A percentile compares a stretch with the other conserved stretches of the same genome.
phyloP scores from a whole-genome alignment of 257 asterid species.

The Plantago major region DNA sequence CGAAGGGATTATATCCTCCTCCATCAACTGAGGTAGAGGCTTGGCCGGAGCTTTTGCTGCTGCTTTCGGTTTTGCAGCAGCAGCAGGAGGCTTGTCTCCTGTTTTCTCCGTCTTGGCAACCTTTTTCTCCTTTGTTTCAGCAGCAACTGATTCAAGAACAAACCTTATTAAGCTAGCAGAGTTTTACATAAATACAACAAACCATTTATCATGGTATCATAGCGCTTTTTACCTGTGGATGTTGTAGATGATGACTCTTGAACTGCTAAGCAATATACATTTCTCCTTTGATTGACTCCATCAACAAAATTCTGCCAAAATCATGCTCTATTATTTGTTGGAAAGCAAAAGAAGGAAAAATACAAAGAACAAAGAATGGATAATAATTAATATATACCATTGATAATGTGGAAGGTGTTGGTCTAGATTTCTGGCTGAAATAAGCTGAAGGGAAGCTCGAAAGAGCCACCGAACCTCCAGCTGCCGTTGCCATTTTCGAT shows the following conservation, averaged over 20 bases:
- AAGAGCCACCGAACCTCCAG: slow-evolving; percentile 39
- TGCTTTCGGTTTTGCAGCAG: slow-evolving; percentile 36
- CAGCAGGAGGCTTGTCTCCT: slow-evolving; percentile 17
- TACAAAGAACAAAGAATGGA: no score
- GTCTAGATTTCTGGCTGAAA: slow-evolving; percentile 29
- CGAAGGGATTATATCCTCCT: slow-evolving; percentile 76
- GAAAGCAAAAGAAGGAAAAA: not conserved
- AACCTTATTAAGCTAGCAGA: not conserved
- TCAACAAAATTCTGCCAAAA: slow-evolving; percentile 20
- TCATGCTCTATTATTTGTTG: not conserved
- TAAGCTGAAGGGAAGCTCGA: slow-evolving; percentile 38
- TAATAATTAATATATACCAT: slow-evolving; percentile 11
- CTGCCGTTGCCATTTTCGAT: slow-evolving; percentile 33
- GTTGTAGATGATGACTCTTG: slow-evolving; percentile 12
- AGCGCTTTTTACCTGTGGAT: slow-evolving; percentile 3
- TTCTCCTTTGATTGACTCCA: slow-evolving; percentile 7
- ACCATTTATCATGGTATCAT: no score
- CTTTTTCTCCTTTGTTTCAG: slow-evolving; percentile 56
- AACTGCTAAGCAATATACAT: slow-evolving; percentile 12
- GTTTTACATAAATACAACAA: no score
- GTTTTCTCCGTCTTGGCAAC: slow-evolving; percentile 27
- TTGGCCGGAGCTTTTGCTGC: slow-evolving; percentile 69
- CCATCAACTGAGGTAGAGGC: slow-evolving; percentile 71
- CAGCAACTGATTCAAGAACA: slow-evolving; percentile 50
- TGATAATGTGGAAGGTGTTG: slow-evolving; percentile 22